Conservation (phyloP, 257 asterid genomes). For the Gentiana straminea region DNA sequence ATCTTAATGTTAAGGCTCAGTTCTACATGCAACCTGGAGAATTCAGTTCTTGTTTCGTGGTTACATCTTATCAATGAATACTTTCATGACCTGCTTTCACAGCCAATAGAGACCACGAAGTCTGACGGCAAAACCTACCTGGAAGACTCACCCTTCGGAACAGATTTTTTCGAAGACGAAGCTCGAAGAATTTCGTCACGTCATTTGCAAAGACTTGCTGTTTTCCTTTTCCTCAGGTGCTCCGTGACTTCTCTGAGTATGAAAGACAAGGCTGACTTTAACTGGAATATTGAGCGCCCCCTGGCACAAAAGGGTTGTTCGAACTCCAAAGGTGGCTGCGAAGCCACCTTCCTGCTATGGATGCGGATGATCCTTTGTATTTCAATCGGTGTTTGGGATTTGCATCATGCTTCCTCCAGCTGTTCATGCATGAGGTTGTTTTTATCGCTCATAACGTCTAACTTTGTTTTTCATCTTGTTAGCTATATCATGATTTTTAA, state of each 20-base stretch:
- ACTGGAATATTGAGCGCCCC: constrained; percentile 22
- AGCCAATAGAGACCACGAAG: constrained; percentile 34
- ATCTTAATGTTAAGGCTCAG: constrained; percentile 69
- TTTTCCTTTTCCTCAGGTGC: constrained; percentile 66
- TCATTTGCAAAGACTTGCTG: constrained; percentile 62
- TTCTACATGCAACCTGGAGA: constrained; percentile 26
- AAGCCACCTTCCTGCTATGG: constrained; percentile 35
- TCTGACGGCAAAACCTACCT: constrained; percentile 29
- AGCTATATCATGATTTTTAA: too few species aligned
- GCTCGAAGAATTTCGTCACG: constrained; percentile 24
- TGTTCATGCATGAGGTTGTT: constrained; percentile 83
- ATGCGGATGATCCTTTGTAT: constrained; percentile 27
- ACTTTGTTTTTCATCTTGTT: too few species aligned
- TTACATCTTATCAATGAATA: constrained; percentile 44
- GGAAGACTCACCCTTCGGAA: constrained; percentile 74
- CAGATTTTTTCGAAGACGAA: constrained; percentile 24
- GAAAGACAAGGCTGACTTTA: constrained; percentile 15
- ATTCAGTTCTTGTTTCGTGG: constrained; percentile 39
- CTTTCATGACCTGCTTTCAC: constrained; percentile 54
- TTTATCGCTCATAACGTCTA: background rate
- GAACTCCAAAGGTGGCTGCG: constrained; percentile 66
- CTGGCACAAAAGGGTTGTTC: constrained; percentile 27
- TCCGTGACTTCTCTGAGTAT: constrained; percentile 32
- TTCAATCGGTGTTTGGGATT: constrained; percentile 37
- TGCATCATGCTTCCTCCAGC: constrained; percentile 56